Percentiles rank a stretch among this genome's conserved stretches.
Evolutionary conservation across 2,329 filamentous ascomycete species (phyloP).

Genomic region (Xylaria sp.): DNA sequence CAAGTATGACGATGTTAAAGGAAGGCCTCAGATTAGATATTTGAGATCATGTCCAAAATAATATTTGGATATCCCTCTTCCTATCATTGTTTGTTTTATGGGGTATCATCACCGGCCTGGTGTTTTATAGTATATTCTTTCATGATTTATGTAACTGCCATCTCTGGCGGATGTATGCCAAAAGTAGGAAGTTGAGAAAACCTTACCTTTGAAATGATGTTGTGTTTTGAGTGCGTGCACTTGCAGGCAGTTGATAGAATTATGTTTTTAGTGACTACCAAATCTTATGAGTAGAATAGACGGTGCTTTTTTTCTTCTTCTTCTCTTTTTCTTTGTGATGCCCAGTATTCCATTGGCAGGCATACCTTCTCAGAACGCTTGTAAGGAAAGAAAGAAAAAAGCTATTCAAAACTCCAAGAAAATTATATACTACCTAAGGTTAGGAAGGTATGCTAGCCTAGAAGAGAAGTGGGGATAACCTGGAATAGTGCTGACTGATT

Average conservation of each 20-base stretch:
- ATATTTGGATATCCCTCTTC: conserved; percentile 72
- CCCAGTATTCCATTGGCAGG: too few relatives aligned
- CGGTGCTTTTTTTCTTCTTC: too few relatives aligned
- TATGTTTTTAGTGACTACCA: background rate
- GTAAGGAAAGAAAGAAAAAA: background rate
- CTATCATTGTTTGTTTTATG: conserved; percentile 68
- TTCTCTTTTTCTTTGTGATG: too few relatives aligned
- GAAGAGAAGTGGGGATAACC: background rate
- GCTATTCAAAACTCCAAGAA: background rate
- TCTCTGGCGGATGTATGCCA: too few relatives aligned
- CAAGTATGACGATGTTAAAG: background rate
- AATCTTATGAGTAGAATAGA: too few relatives aligned
- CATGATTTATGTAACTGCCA: background rate
- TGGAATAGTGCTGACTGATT: background rate
- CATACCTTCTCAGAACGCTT: background rate
- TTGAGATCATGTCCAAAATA: conserved; percentile 68
- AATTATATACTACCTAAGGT: background rate
- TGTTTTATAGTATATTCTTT: background rate
- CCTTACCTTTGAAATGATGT: conserved; percentile 6
- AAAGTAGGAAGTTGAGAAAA: background rate
- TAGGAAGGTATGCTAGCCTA: background rate
- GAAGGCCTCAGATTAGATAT: conserved; percentile 69
- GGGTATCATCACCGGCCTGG: conserved; percentile 70
- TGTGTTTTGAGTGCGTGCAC: conserved; percentile 7
- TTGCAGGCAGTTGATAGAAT: conserved; percentile 7